Conservation (phyloP, 2,329 filamentous ascomycete species). For the Penicillium sp. region DNA sequence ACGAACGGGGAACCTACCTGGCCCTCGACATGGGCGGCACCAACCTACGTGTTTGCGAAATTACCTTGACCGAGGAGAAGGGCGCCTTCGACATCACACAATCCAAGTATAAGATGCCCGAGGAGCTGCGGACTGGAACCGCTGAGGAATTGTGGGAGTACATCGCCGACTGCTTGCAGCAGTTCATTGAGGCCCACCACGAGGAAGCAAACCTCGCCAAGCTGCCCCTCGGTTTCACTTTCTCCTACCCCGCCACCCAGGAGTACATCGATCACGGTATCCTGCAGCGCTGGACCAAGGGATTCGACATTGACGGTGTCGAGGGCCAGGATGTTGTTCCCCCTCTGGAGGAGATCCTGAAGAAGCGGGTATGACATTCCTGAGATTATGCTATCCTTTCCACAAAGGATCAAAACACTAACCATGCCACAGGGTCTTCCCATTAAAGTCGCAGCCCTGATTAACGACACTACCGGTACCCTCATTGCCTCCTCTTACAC, state of each 20-base stretch:
- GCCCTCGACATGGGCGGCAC: slow-evolving; percentile 94
- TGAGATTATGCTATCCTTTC: too few species aligned
- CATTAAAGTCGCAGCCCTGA: slow-evolving; percentile 83
- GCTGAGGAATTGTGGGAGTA: slow-evolving; percentile 89
- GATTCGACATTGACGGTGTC: slow-evolving; percentile 85
- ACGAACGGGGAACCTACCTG: slow-evolving; percentile 78
- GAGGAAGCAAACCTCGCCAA: slow-evolving; percentile 52
- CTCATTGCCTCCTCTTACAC: slow-evolving; percentile 95
- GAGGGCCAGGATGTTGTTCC: slow-evolving; percentile 86
- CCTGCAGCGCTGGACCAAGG: slow-evolving; percentile 93
- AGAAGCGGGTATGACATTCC: slow-evolving; percentile 50
- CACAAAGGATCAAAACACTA: background rate
- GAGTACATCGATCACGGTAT: slow-evolving; percentile 88
- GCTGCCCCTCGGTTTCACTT: slow-evolving; percentile 81
- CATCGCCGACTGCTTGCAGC: slow-evolving; percentile 81
- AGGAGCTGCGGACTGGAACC: slow-evolving; percentile 77
- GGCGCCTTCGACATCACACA: slow-evolving; percentile 91
- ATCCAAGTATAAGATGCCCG: slow-evolving; percentile 90
- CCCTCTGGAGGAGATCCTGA: slow-evolving; percentile 70
- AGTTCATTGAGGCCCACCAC: slow-evolving; percentile 82
- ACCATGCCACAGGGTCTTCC: slow-evolving; percentile 58
- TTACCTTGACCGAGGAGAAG: slow-evolving; percentile 75
- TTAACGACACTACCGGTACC: slow-evolving; percentile 96
- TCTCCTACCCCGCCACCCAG: slow-evolving; percentile 89
- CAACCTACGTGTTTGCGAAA: slow-evolving; percentile 88